phyloP scores from a whole-genome alignment of 2,329 filamentous ascomycete genomes.

The Aspergillus novofumigatus region DNA sequence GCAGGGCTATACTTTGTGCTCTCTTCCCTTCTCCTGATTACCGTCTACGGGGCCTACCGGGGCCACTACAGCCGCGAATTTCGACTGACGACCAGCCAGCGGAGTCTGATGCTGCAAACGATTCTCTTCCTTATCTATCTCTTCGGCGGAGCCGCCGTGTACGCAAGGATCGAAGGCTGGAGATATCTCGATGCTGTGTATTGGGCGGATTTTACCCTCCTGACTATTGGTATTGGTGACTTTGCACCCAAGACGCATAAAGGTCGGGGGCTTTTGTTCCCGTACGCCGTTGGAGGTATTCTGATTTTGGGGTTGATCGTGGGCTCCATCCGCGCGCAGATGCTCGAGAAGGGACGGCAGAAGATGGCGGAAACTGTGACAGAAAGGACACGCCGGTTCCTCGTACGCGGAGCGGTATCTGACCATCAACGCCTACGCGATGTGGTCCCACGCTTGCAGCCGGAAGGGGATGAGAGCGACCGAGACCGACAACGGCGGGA shows the following conservation, averaged over 20 bases:
- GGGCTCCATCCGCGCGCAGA: conserved; percentile 32
- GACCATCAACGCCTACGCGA: conserved; percentile 11
- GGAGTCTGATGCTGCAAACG: conserved; percentile 48
- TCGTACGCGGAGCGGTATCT: conserved; percentile 24
- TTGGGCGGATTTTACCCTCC: conserved; percentile 32
- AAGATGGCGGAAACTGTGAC: conserved; percentile 33
- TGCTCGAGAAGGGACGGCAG: conserved; percentile 36
- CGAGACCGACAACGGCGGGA: conserved; percentile 28
- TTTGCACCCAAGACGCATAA: conserved; percentile 29
- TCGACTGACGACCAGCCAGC: conserved; percentile 52
- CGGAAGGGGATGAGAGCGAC: conserved; percentile 14
- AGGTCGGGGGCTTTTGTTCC: conserved; percentile 32
- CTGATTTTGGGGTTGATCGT: conserved; percentile 33
- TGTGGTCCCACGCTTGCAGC: conserved; percentile 14
- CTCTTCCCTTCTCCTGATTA: conserved; percentile 51
- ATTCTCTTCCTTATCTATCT: conserved; percentile 40
- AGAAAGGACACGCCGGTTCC: conserved; percentile 28
- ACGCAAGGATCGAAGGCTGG: conserved; percentile 34
- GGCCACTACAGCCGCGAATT: conserved; percentile 56
- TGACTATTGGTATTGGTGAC: conserved; percentile 35
- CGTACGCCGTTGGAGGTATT: conserved; percentile 34
- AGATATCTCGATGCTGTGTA: conserved; percentile 32
- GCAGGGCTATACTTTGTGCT: conserved; percentile 55
- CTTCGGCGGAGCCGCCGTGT: conserved; percentile 36
- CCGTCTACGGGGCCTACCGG: conserved; percentile 51